These are phyloP conservation scores for Phylloporus sp. DNA, from an alignment of 768 basidiomycete species.

Conservation along the genomic window DNA sequence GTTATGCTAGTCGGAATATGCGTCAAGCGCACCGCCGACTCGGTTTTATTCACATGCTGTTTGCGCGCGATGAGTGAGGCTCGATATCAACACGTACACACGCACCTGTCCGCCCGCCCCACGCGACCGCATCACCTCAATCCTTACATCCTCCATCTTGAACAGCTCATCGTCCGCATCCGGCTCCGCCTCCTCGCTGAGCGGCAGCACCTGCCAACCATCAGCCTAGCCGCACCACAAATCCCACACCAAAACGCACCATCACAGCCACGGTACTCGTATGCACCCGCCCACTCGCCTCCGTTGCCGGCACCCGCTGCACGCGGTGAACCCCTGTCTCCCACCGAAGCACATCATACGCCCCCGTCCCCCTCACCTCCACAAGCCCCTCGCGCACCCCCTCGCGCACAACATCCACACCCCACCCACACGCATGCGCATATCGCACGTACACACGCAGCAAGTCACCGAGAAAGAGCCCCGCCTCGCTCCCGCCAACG, in stretches of 20 bases:
- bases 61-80: neutral
- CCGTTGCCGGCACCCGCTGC: constrained; percentile 90
- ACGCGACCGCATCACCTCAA: constrained; percentile 95
- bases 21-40: constrained; percentile 92
- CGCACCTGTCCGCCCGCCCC: constrained; percentile 93
- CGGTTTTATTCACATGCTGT: constrained; percentile 98
- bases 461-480: constrained; percentile 75
- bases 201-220: constrained; percentile 61
- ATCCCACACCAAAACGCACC: constrained; percentile 44
- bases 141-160: constrained; percentile 78
- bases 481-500: constrained; percentile 87
- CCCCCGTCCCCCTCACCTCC: constrained; percentile 73
- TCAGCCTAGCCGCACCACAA: neutral
- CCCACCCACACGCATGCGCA: constrained; percentile 57
- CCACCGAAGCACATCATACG: constrained; percentile 77
- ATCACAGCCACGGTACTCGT: constrained; percentile 88
- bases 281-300: constrained; percentile 82
- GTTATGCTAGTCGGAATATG: constrained; percentile 91
- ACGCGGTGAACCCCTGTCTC: constrained; percentile 97
- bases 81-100: neutral
- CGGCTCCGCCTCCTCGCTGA: constrained; percentile 61
- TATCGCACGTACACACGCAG: constrained; percentile 77
- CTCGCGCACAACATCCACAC: constrained; percentile 54
- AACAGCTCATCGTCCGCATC: constrained; percentile 59
- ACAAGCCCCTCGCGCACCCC: constrained; percentile 76